phyloP scores from a whole-genome alignment of 257 asterid genomes.

The Eucommia ulmoides region DNA sequence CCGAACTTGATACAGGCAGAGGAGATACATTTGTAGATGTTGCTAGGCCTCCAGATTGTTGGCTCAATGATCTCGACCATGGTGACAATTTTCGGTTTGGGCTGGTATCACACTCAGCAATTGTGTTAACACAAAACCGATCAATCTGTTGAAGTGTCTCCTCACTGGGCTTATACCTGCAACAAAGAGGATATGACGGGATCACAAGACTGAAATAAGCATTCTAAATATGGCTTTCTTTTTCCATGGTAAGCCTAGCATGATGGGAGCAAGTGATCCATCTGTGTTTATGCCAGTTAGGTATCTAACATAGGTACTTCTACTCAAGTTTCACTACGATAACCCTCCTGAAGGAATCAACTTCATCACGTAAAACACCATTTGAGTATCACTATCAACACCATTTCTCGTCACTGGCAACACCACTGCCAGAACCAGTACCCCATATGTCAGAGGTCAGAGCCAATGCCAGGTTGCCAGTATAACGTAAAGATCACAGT shows the following conservation, averaged over 20 bases:
- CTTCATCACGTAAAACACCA: too few relatives aligned
- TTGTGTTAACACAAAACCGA: conserved; percentile 80
- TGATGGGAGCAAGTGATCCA: background rate
- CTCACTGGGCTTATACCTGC: conserved; percentile 98
- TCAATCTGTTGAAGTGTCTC: conserved; percentile 89
- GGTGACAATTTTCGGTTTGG: conserved; percentile 62
- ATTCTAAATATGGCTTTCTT: background rate
- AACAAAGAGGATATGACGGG: conserved; percentile 5
- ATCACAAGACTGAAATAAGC: background rate
- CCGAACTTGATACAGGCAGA: conserved; percentile 82
- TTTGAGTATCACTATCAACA: too few relatives aligned
- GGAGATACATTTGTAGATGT: conserved; percentile 51
- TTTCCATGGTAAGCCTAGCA: background rate
- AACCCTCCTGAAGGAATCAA: too few relatives aligned
- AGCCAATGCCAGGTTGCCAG: too few relatives aligned
- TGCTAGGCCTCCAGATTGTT: conserved; percentile 36
- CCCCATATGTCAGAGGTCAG: too few relatives aligned
- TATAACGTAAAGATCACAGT: too few relatives aligned
- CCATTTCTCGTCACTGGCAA: too few relatives aligned
- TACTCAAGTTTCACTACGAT: too few relatives aligned
- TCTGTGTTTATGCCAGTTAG: too few relatives aligned
- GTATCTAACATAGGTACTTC: too few relatives aligned
- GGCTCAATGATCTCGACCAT: conserved; percentile 61
- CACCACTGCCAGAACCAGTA: too few relatives aligned
- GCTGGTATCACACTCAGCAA: conserved; percentile 74